Percentiles rank a stretch among this genome's conserved stretches.
These are phyloP conservation scores for Grosmannia clavigera DNA, from an alignment of 2,329 filamentous ascomycete genomes.

Conservation along the genomic window DNA sequence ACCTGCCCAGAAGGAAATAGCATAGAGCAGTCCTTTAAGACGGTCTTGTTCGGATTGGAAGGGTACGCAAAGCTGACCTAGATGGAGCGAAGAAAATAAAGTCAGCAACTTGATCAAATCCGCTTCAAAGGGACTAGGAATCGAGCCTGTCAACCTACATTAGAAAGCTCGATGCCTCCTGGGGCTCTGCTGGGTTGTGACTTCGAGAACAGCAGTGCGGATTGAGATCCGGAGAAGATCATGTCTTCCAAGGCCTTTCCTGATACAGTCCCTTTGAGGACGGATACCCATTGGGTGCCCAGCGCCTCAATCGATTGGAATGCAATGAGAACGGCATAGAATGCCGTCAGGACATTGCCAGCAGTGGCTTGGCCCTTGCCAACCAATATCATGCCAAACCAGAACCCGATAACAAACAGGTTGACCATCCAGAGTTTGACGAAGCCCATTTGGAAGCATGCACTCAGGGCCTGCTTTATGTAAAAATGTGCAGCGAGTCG, in stretches of 20 bases:
- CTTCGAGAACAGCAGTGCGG: neutral
- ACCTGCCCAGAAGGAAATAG: constrained; percentile 60
- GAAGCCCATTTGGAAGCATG: constrained; percentile 52
- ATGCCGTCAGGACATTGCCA: constrained; percentile 66
- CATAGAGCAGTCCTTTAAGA: constrained; percentile 51
- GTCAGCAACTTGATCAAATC: neutral
- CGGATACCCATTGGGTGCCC: constrained; percentile 61
- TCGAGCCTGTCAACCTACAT: neutral
- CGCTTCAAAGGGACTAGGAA: neutral
- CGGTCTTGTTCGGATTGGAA: constrained; percentile 45
- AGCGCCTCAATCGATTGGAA: constrained; percentile 64
- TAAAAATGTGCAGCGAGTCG: constrained; percentile 33
- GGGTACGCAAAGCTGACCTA: constrained; percentile 79
- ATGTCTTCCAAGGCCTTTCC: constrained; percentile 41
- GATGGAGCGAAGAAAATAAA: neutral
- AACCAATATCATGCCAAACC: constrained; percentile 67
- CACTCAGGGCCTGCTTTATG: constrained; percentile 44
- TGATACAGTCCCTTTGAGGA: constrained; percentile 70
- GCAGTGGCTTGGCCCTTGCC: constrained; percentile 42
- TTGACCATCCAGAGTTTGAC: constrained; percentile 61
- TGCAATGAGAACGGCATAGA: constrained; percentile 69
- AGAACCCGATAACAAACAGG: constrained; percentile 84
- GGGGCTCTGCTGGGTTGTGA: neutral
- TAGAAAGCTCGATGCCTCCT: neutral
- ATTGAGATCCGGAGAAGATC: neutral